Base-by-base conservation (phyloP, 805 yeast species). In the Schwanniomyces polymorphus region DNA sequence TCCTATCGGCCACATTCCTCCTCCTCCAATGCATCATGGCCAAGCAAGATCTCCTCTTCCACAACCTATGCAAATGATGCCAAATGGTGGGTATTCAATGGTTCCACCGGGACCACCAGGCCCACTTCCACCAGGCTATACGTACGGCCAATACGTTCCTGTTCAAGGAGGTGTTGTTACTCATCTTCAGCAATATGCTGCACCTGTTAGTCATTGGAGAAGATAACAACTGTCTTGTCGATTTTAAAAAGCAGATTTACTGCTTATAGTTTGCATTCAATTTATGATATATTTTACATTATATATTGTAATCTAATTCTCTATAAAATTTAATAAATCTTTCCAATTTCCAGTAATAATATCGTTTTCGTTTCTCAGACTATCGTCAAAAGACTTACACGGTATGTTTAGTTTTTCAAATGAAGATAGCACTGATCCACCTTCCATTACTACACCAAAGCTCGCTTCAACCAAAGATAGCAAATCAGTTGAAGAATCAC, bases 401-500 rank as follows among this genome's bases (percentile, higher is more conserved):
- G 29, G 27, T 2, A 51, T 31, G 12, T 44, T 44, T 28, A 54
- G 39, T 4, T 27, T 21, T 10, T 42, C 17, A 5, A 53, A 46
- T 12, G 47, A 45, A 12, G 43, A 29, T 16, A 67, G 54, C 2
- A 78, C 74, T 12, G 59, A 54, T 1, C 67, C 67, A 5, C 71
- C 70, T 14, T 59, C 67, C 43, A 84, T 67, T 0, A 78, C 67
- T 4, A 82, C 60, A 0, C 84, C 86, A 14, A 59, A 52, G 48
- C 75, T 74, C 1, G 80, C 76, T 31, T 67, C 69, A 10, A 79
- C 47, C 60, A 84, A 63, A 0, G 82, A 71, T 29, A 81, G 57
- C 3, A 81, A 62, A 64, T 84, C 90, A 0, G 87, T 82, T 0
- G 77, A 56, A 46, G 87, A 81, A 54, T 84, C 90, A 1, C 90